phyloP scores from a whole-genome alignment of 2,329 filamentous ascomycete species.

The Diaporthe humulicola region DNA sequence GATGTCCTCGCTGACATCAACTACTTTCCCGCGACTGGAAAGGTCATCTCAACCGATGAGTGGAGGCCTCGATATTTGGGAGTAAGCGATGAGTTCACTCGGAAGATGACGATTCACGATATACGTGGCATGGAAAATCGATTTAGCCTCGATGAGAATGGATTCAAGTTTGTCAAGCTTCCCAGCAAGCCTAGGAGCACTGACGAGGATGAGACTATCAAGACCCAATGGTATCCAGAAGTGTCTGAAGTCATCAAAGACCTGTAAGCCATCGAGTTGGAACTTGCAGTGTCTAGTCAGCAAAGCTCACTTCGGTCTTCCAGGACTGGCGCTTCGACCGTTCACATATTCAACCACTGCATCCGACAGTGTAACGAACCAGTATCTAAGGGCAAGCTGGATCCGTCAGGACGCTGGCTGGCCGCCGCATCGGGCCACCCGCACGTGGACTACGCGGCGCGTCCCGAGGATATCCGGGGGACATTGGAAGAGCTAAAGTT shows the following conservation, averaged over 20 bases:
- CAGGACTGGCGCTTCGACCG: conserved; percentile 30
- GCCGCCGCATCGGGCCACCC: conserved; percentile 60
- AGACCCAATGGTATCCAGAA: conserved; percentile 17
- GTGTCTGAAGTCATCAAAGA: background rate
- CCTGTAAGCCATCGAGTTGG: background rate
- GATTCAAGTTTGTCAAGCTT: conserved; percentile 29
- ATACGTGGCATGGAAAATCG: conserved; percentile 23
- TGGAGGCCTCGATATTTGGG: conserved; percentile 26
- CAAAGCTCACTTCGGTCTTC: background rate
- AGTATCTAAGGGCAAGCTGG: conserved; percentile 44
- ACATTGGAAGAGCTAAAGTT: conserved; percentile 54
- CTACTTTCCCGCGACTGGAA: conserved; percentile 11
- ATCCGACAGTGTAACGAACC: conserved; percentile 25
- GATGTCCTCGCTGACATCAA: conserved; percentile 31
- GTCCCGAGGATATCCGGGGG: conserved; percentile 55
- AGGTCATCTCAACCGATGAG: conserved; percentile 12
- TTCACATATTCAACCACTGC: conserved; percentile 36
- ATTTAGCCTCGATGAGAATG: conserved; percentile 29
- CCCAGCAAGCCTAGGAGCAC: background rate
- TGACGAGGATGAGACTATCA: conserved; percentile 12
- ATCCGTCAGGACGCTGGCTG: conserved; percentile 60
- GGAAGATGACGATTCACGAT: conserved; percentile 20
- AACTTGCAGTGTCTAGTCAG: background rate
- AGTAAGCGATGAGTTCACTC: conserved; percentile 1
- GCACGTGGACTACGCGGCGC: conserved; percentile 70